Conservation (phyloP, 1,284 basidiomycete genomes). For the Hymenochaete sp. region DNA sequence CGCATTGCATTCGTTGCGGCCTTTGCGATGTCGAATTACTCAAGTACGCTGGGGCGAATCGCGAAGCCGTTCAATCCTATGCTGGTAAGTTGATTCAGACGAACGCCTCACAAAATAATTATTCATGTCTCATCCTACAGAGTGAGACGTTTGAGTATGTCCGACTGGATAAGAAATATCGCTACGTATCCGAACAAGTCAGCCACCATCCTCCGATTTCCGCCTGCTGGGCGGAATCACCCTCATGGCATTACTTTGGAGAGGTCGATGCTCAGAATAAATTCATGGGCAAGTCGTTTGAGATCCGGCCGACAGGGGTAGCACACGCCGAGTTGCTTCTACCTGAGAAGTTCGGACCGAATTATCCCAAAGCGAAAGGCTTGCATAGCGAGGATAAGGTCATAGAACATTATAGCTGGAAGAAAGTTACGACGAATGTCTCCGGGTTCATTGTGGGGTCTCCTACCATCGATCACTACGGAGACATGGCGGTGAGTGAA, state of each 20-base stretch:
- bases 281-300: slow-evolving; percentile 94
- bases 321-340: slow-evolving; percentile 85
- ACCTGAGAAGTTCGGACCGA: slow-evolving; percentile 44
- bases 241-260: slow-evolving; percentile 87
- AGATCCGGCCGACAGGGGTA: slow-evolving; percentile 91
- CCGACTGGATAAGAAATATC: slow-evolving; percentile 78
- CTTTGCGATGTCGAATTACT: slow-evolving; percentile 98
- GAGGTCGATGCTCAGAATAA: slow-evolving; percentile 92
- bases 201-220: slow-evolving; percentile 96
- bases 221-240: slow-evolving; percentile 92
- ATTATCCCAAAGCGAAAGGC: slow-evolving; percentile 47
- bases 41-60: slow-evolving; percentile 88
- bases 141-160: slow-evolving; percentile 95
- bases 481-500: slow-evolving; percentile 77
- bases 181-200: slow-evolving; percentile 93
- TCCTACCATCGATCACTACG: slow-evolving; percentile 96
- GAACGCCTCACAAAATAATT: neutral
- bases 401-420: slow-evolving; percentile 85
- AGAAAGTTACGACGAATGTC: slow-evolving; percentile 90
- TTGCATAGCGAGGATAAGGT: slow-evolving; percentile 41
- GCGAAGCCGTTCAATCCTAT: slow-evolving; percentile 96
- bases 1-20: slow-evolving; percentile 92
- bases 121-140: slow-evolving; percentile 31
- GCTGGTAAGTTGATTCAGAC: slow-evolving; percentile 44
- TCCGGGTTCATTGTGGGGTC: slow-evolving; percentile 92